A percentile compares a stretch with the other conserved stretches of the same genome.
phyloP scores from a whole-genome alignment of 2,329 filamentous ascomycete species.

The Fusarium floridanum region DNA sequence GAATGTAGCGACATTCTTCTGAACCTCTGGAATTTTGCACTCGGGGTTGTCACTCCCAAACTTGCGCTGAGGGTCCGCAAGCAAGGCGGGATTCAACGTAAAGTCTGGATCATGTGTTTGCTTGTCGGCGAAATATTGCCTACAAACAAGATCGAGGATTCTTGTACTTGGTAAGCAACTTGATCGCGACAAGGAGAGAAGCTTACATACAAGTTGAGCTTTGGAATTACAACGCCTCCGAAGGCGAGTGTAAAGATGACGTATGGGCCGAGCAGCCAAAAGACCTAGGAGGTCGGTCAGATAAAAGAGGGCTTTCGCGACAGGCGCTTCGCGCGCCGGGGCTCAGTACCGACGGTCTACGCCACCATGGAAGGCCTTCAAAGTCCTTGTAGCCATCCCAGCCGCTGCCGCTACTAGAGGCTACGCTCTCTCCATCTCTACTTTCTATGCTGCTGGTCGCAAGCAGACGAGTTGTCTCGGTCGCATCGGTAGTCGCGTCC shows the following conservation, averaged over 20 bases:
- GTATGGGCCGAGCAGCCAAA: constrained; percentile 86
- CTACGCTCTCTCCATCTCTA: constrained; percentile 21
- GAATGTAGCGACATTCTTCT: constrained; percentile 82
- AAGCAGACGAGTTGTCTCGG: constrained; percentile 58
- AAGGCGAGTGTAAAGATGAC: constrained; percentile 86
- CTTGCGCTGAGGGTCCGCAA: constrained; percentile 81
- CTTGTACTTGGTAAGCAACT: constrained; percentile 52
- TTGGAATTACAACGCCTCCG: constrained; percentile 87
- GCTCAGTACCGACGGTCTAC: constrained; percentile 67
- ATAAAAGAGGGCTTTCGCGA: constrained; percentile 1
- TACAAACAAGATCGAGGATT: constrained; percentile 86
- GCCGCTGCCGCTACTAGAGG: constrained; percentile 33
- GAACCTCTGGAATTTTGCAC: constrained; percentile 84
- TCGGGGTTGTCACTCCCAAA: constrained; percentile 80
- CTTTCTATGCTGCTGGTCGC: constrained; percentile 42
- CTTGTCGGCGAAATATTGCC: constrained; percentile 81
- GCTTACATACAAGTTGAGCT: constrained; percentile 82
- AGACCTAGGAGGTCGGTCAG: constrained; percentile 67
- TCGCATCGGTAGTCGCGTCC: constrained; percentile 32
- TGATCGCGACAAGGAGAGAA: background rate
- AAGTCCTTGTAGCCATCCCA: constrained; percentile 71
- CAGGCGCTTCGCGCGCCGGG: background rate
- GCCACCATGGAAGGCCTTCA: constrained; percentile 71
- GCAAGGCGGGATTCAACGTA: constrained; percentile 72
- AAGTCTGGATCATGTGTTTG: constrained; percentile 69